phyloP scores from a whole-genome alignment of 2,329 filamentous ascomycete genomes.

The Diaporthe vexans region DNA sequence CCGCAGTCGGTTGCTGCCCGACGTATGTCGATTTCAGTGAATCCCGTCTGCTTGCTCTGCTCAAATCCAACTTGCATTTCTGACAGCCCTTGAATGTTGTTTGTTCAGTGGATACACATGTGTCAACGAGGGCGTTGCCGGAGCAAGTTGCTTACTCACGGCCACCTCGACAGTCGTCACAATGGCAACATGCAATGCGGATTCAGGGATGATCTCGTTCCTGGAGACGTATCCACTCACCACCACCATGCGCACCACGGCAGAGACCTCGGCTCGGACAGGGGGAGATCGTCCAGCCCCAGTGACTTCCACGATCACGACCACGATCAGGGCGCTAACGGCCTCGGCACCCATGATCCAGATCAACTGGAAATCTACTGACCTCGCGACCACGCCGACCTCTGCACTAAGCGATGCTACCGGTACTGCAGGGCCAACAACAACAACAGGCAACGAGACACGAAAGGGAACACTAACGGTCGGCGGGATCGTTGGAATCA shows the following conservation, averaged over 20 bases:
- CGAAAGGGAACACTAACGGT: neutral
- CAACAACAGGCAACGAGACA: neutral
- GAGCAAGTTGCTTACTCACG: neutral
- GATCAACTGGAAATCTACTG: slow-evolving; percentile 32
- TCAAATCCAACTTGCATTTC: no score
- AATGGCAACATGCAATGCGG: slow-evolving; percentile 8
- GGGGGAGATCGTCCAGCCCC: neutral
- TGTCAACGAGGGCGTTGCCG: neutral
- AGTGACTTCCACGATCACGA: neutral
- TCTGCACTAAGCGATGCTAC: neutral
- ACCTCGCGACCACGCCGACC: neutral
- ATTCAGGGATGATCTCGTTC: neutral
- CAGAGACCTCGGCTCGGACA: neutral
- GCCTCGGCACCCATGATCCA: slow-evolving; percentile 34
- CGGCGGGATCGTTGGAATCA: neutral
- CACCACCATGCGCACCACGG: neutral
- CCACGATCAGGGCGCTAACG: slow-evolving; percentile 14
- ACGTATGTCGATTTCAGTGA: neutral
- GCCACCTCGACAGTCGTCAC: slow-evolving; percentile 4
- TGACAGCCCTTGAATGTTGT: no score
- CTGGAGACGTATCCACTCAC: neutral
- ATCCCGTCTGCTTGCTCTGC: neutral
- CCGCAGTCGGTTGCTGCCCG: slow-evolving; percentile 17
- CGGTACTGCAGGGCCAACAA: neutral
- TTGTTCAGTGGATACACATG: slow-evolving; percentile 7